A percentile compares a stretch with the other conserved stretches of the same genome.
Conservation (phyloP, 2,329 filamentous ascomycete genomes). For the Curvularia hawaiiensis region DNA sequence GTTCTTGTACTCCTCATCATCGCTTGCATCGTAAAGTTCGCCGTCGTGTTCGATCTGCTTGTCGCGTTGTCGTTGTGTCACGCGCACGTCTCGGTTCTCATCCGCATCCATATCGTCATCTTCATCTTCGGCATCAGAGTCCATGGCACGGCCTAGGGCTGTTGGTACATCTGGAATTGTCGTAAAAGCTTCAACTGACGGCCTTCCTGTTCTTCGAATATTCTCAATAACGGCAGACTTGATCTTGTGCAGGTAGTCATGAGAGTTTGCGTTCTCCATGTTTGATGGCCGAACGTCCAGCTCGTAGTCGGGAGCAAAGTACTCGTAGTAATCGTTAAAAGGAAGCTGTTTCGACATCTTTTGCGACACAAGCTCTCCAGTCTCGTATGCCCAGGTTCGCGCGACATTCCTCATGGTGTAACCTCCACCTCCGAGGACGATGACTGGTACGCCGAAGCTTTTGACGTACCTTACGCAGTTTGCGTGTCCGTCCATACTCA, state of each 20-base stretch:
- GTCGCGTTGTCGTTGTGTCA: constrained; percentile 83
- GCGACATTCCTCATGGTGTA: constrained; percentile 72
- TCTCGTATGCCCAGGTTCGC: constrained; percentile 69
- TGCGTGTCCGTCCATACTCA: constrained; percentile 72
- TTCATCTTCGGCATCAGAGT: constrained; percentile 68
- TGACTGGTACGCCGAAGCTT: constrained; percentile 67
- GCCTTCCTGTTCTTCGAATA: constrained; percentile 65
- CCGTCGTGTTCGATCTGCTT: constrained; percentile 75
- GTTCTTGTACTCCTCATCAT: constrained; percentile 79
- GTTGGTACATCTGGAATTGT: constrained; percentile 63
- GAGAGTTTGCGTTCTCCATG: constrained; percentile 74
- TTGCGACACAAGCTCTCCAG: constrained; percentile 80
- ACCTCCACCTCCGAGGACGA: constrained; percentile 70
- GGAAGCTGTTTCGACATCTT: constrained; percentile 83
- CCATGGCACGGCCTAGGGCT: constrained; percentile 59
- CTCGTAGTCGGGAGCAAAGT: constrained; percentile 73
- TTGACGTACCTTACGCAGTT: constrained; percentile 74
- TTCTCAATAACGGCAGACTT: constrained; percentile 69
- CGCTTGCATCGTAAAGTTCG: constrained; percentile 77
- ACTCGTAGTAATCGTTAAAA: constrained; percentile 95
- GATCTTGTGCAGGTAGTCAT: constrained; percentile 72
- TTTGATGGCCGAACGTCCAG: constrained; percentile 72
- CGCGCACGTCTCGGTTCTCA: constrained; percentile 80
- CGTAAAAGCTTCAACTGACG: constrained; percentile 54
- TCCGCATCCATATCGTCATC: constrained; percentile 78